A percentile compares a stretch with the other conserved stretches of the same genome.
Conservation (phyloP, 371 early-diverging fungal genomes). For the Sporodiniella umbellata region DNA sequence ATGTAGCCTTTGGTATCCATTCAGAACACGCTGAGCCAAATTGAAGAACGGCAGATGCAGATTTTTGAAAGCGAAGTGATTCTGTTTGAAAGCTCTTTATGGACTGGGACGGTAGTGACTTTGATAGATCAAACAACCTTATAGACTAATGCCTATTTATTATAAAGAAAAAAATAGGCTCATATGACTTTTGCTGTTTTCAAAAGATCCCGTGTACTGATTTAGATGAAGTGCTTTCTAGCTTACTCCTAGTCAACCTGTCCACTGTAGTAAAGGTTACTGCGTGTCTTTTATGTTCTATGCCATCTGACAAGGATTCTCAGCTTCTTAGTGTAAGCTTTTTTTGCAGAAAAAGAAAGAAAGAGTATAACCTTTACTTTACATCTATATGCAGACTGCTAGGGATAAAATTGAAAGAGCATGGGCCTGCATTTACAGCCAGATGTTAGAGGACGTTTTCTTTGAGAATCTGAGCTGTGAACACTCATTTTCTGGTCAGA, state of each 20-base stretch:
- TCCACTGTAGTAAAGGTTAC: not conserved
- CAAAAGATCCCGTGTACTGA: not conserved
- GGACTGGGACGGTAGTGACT: not conserved
- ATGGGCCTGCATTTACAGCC: slow-evolving; percentile 5
- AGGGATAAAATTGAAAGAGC: not conserved
- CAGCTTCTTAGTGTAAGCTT: not conserved
- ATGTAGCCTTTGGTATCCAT: not conserved
- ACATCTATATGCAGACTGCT: not conserved
- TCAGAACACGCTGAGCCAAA: not conserved
- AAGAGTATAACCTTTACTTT: not conserved
- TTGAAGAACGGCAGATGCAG: not conserved
- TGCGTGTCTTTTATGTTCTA: not conserved
- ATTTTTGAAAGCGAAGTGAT: not conserved
- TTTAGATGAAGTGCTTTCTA: not conserved
- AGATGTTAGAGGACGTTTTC: slow-evolving; percentile 2
- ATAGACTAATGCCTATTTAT: not conserved
- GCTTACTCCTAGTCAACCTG: not conserved
- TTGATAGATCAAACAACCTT: not conserved
- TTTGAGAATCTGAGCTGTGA: slow-evolving; percentile 1
- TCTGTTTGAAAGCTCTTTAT: not conserved
- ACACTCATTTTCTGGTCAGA: not conserved
- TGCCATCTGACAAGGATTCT: not conserved
- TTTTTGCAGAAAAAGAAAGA: not conserved
- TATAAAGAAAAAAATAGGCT: not conserved
- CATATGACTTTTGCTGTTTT: not conserved